Percentiles rank a stretch among this genome's conserved stretches.
Conservation (phyloP, 2,329 filamentous ascomycete species). For the Diaporthe australafricana region DNA sequence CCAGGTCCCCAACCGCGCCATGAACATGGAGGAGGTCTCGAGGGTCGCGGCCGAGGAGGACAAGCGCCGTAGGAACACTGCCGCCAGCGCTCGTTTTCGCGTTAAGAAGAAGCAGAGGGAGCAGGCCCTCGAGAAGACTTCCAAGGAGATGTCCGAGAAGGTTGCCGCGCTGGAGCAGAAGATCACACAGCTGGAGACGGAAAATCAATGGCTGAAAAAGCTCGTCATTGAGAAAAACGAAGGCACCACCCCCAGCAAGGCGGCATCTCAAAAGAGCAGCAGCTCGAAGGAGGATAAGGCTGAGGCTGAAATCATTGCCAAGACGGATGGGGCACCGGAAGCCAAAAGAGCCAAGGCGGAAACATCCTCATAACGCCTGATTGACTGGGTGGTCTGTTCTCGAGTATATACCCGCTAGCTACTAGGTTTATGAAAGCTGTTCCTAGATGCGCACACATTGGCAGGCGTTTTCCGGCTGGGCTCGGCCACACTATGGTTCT, state of each 20-base stretch:
- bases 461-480: slow-evolving; percentile 33
- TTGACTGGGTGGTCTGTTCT: neutral
- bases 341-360: slow-evolving; percentile 26
- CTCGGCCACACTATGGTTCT: slow-evolving; percentile 15
- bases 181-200: slow-evolving; percentile 82
- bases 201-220: slow-evolving; percentile 86
- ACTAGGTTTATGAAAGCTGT: slow-evolving; percentile 26
- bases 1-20: slow-evolving; percentile 53
- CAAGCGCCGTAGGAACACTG: slow-evolving; percentile 89
- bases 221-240: slow-evolving; percentile 86
- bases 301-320: slow-evolving; percentile 41
- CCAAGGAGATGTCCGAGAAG: slow-evolving; percentile 87
- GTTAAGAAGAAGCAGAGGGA: slow-evolving; percentile 97
- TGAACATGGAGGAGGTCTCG: slow-evolving; percentile 77
- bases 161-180: slow-evolving; percentile 78
- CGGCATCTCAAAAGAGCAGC: slow-evolving; percentile 61
- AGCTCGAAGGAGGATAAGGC: slow-evolving; percentile 58
- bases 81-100: slow-evolving; percentile 88
- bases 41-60: slow-evolving; percentile 86
- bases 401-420: slow-evolving; percentile 19
- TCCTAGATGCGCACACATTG: slow-evolving; percentile 29
- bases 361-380: slow-evolving; percentile 30
- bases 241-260: slow-evolving; percentile 56
- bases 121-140: slow-evolving; percentile 82
- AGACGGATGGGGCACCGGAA: slow-evolving; percentile 29